Percentiles rank a stretch among this genome's conserved stretches.
Conservation (phyloP, 345 rosid species). For the Bretschneidera sinensis region DNA sequence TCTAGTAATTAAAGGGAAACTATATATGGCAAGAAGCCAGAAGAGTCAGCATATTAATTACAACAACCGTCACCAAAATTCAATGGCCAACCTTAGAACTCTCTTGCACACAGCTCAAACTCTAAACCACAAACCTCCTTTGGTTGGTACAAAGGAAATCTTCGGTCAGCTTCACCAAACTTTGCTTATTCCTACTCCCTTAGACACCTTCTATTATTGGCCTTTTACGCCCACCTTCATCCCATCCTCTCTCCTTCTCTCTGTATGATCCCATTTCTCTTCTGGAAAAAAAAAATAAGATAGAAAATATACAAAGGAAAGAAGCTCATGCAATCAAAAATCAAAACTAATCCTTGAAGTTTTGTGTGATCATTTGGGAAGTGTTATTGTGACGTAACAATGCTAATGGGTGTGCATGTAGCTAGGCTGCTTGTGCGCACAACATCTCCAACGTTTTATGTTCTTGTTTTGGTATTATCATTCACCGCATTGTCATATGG, state of each 20-base stretch:
- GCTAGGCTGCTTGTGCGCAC: conserved; percentile 38
- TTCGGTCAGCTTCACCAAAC: too few relatives aligned
- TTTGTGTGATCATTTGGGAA: conserved; percentile 3
- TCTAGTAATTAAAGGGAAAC: too few relatives aligned
- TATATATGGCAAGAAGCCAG: too few relatives aligned
- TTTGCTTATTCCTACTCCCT: conserved; percentile 18
- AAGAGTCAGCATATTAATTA: too few relatives aligned
- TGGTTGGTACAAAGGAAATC: too few relatives aligned
- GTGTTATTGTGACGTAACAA: conserved; percentile 20
- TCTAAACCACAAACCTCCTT: too few relatives aligned
- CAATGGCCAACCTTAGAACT: conserved; percentile 22
- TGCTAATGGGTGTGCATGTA: conserved; percentile 40
- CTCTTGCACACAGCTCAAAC: too few relatives aligned
- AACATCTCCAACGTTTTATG: conserved; percentile 17
- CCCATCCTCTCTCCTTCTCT: conserved; percentile 28
- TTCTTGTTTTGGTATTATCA: conserved; percentile 17
- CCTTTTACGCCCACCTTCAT: too few relatives aligned
- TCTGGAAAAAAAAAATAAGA: conserved; percentile 8
- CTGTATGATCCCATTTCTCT: conserved; percentile 15
- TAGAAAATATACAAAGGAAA: not conserved
- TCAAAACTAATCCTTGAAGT: conserved; percentile 4
- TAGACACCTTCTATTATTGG: conserved; percentile 24
- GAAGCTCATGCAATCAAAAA: conserved; percentile 4
- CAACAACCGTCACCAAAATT: too few relatives aligned
- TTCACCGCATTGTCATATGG: conserved; percentile 16